Evolutionary conservation across 352 stramenopile species (phyloP).

Genomic region (Globisporangium echinulatum): DNA sequence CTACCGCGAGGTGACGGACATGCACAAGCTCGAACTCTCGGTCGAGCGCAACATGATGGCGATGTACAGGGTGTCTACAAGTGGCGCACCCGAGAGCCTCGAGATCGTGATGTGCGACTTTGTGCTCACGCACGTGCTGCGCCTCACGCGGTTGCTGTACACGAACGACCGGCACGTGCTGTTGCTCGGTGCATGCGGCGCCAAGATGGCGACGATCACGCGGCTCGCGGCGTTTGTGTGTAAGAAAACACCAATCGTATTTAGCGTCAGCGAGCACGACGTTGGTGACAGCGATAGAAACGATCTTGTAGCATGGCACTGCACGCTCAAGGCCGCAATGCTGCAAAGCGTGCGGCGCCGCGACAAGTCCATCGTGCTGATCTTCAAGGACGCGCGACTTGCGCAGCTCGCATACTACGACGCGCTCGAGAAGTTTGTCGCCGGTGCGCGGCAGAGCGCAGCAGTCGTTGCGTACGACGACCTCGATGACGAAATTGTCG

Average conservation of each 20-base stretch:
- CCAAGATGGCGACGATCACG: slow-evolving; percentile 46
- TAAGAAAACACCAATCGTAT: slow-evolving; percentile 27
- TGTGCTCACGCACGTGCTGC: slow-evolving; percentile 51
- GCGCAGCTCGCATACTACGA: slow-evolving; percentile 26
- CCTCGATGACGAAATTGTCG: slow-evolving; percentile 37
- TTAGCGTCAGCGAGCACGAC: slow-evolving; percentile 12
- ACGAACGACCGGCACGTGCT: slow-evolving; percentile 29
- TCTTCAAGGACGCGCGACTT: slow-evolving; percentile 47
- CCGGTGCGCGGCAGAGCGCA: slow-evolving; percentile 27
- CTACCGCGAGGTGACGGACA: slow-evolving; percentile 53
- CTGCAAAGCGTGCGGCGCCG: slow-evolving; percentile 27
- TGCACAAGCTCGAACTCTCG: slow-evolving; percentile 40
- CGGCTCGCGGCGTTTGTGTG: slow-evolving; percentile 49
- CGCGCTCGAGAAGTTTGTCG: slow-evolving; percentile 40
- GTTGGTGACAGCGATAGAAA: neutral
- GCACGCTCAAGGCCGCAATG: slow-evolving; percentile 29
- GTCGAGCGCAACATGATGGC: slow-evolving; percentile 54
- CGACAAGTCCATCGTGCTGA: slow-evolving; percentile 39
- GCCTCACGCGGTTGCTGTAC: slow-evolving; percentile 39
- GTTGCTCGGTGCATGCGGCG: slow-evolving; percentile 35
- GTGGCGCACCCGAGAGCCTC: slow-evolving; percentile 23
- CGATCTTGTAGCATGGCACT: slow-evolving; percentile 21
- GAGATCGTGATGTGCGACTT: slow-evolving; percentile 48
- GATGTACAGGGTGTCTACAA: slow-evolving; percentile 25
- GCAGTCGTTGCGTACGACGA: slow-evolving; percentile 42